Evolutionary conservation across 2,329 filamentous ascomycete species (phyloP).

Genomic region (Aspergillus sojae): DNA sequence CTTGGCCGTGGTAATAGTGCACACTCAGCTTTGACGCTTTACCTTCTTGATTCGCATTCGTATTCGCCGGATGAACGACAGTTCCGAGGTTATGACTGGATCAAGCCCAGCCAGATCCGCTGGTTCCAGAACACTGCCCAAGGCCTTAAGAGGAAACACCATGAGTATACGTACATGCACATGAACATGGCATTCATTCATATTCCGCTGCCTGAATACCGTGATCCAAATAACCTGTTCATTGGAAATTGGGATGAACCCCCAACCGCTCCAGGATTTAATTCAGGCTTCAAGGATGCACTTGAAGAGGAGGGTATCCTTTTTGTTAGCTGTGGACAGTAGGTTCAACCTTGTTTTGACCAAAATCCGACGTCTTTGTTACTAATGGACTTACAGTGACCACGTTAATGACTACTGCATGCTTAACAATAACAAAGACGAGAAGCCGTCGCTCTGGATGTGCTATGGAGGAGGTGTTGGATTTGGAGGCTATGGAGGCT

Average conservation of each 20-base stretch:
- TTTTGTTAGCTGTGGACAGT: slow-evolving; percentile 90
- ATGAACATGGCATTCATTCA: slow-evolving; percentile 98
- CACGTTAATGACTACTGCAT: slow-evolving; percentile 97
- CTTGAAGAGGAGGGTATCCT: slow-evolving; percentile 82
- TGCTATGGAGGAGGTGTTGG: slow-evolving; percentile 92
- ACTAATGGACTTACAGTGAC: slow-evolving; percentile 59
- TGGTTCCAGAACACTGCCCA: slow-evolving; percentile 87
- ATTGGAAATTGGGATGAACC: slow-evolving; percentile 78
- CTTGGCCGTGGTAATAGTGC: slow-evolving; percentile 76
- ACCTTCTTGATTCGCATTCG: slow-evolving; percentile 88
- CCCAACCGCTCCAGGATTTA: slow-evolving; percentile 85
- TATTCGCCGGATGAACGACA: slow-evolving; percentile 88
- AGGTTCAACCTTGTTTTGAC: slow-evolving; percentile 43
- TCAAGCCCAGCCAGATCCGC: slow-evolving; percentile 89
- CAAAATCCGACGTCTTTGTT: slow-evolving; percentile 6
- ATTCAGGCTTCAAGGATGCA: slow-evolving; percentile 90
- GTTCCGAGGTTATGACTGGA: slow-evolving; percentile 94
- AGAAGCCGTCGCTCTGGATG: slow-evolving; percentile 85
- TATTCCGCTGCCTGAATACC: slow-evolving; percentile 91
- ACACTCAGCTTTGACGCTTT: slow-evolving; percentile 92
- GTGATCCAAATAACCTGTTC: slow-evolving; percentile 59
- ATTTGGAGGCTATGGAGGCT: slow-evolving; percentile 94
- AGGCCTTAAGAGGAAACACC: slow-evolving; percentile 73
- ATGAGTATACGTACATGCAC: slow-evolving; percentile 85
- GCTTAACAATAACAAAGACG: slow-evolving; percentile 59